Conservation (phyloP, 2,329 filamentous ascomycete species). For the Thyridium curvatum region DNA sequence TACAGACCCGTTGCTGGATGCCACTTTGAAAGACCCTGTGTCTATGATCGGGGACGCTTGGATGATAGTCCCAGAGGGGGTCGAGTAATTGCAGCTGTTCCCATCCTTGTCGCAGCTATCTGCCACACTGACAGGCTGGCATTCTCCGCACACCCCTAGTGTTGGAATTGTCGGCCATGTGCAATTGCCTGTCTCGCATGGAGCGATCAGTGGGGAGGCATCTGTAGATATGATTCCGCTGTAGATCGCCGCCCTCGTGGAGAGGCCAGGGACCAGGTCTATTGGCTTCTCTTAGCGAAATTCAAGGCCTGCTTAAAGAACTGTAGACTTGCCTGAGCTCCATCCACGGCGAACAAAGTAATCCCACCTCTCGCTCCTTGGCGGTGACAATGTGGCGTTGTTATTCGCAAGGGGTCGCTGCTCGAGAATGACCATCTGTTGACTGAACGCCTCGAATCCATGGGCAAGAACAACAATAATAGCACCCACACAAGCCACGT, state of each 20-base stretch:
- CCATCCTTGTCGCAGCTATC: constrained; percentile 12
- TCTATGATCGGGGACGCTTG: constrained; percentile 10
- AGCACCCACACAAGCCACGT: constrained; percentile 30
- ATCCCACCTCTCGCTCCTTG: constrained; percentile 27
- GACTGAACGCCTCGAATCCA: constrained; percentile 31
- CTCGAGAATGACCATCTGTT: constrained; percentile 28
- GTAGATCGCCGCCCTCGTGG: constrained; percentile 30
- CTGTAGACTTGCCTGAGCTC: constrained; percentile 2
- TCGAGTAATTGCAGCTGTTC: constrained; percentile 20
- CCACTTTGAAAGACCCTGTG: constrained; percentile 21
- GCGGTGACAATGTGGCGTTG: constrained; percentile 15
- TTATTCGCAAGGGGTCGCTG: constrained; percentile 15
- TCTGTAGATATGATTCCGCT: constrained; percentile 25
- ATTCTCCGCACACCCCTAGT: constrained; percentile 27
- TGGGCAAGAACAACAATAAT: constrained; percentile 25
- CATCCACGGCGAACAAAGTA: constrained; percentile 18
- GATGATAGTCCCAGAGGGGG: constrained; percentile 20
- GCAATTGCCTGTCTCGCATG: constrained; percentile 25
- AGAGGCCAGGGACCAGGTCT: constrained; percentile 17
- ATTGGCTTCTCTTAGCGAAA: constrained; percentile 5
- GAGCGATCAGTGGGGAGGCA: constrained; percentile 15
- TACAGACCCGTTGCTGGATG: constrained; percentile 14
- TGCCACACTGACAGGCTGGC: constrained; percentile 10
- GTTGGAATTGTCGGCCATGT: constrained; percentile 21
- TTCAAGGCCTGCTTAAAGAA: too few relatives aligned